Evolutionary conservation across 805 yeast genomes (phyloP).

Genomic region (Candida ortonii): DNA sequence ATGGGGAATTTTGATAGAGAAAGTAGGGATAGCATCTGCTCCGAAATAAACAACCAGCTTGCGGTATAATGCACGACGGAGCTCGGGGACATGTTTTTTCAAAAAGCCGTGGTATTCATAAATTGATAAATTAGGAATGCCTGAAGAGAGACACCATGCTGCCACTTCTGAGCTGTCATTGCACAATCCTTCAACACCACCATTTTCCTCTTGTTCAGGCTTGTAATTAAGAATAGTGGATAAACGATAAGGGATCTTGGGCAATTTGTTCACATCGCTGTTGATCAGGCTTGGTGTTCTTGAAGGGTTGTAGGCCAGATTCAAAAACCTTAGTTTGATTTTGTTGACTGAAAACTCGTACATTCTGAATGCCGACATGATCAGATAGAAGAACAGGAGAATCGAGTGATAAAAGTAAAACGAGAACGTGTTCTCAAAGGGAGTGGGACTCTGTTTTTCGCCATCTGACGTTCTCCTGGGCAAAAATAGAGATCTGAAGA

Average conservation of each 20-base stretch:
- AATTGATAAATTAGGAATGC: constrained; percentile 65
- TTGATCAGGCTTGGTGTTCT: constrained; percentile 83
- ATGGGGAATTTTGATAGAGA: constrained; percentile 66
- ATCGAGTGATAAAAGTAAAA: constrained; percentile 45
- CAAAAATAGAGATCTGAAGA: constrained; percentile 21
- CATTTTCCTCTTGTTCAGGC: constrained; percentile 80
- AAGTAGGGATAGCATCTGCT: constrained; percentile 59
- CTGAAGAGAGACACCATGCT: constrained; percentile 91
- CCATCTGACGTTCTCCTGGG: constrained; percentile 15
- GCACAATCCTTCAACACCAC: constrained; percentile 80
- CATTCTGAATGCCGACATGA: constrained; percentile 55
- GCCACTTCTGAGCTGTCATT: constrained; percentile 72
- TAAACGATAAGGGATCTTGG: constrained; percentile 74
- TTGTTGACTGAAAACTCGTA: constrained; percentile 51
- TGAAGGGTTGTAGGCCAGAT: constrained; percentile 63
- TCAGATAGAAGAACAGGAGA: constrained; percentile 50
- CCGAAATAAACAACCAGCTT: constrained; percentile 75
- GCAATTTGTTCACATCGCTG: constrained; percentile 69
- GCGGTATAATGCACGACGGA: constrained; percentile 53
- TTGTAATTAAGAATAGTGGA: constrained; percentile 74
- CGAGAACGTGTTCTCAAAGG: constrained; percentile 5
- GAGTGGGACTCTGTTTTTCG: constrained; percentile 4
- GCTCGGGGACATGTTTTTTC: constrained; percentile 50
- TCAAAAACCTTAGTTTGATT: constrained; percentile 53
- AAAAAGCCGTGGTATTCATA: constrained; percentile 79